Evolutionary conservation across 495 filamentous ascomycete genomes (phyloP).

Genomic region (Amorphotheca resinae): DNA sequence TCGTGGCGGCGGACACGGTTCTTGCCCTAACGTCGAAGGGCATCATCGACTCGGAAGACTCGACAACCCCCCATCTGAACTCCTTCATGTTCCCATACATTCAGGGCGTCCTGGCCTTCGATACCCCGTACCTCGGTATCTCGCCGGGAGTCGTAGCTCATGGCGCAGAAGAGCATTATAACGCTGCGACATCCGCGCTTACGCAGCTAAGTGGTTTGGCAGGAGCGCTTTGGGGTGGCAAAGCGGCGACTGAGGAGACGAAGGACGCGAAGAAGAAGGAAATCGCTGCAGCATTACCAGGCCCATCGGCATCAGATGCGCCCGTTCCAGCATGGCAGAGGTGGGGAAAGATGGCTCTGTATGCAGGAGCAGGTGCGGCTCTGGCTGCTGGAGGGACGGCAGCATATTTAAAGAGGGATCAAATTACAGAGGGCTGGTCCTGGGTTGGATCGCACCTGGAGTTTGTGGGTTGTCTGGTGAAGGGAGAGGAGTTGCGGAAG

Average conservation of each 20-base stretch:
- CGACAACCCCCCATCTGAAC: conserved; percentile 8
- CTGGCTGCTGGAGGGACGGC: conserved; percentile 80
- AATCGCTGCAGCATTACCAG: conserved; percentile 24
- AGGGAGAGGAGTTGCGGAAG: conserved; percentile 59
- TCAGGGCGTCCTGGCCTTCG: conserved; percentile 82
- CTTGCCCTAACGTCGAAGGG: conserved; percentile 33
- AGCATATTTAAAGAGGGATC: conserved; percentile 71
- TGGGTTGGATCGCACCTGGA: conserved; percentile 92
- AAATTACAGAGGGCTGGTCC: conserved; percentile 44
- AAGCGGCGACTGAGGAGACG: conserved; percentile 10
- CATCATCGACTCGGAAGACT: conserved; percentile 25
- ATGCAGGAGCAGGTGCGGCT: conserved; percentile 67
- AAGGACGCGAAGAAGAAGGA: conserved; percentile 12
- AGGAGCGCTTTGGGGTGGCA: conserved; percentile 23
- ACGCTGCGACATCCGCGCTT: conserved; percentile 56
- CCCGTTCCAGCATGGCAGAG: conserved; percentile 33
- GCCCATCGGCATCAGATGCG: conserved; percentile 25
- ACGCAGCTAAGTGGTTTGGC: conserved; percentile 41
- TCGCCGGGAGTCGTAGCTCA: conserved; percentile 81
- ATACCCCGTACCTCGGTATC: conserved; percentile 89
- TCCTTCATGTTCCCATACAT: conserved; percentile 47
- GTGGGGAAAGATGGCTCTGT: conserved; percentile 77
- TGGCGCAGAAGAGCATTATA: conserved; percentile 75
- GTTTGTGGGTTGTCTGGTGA: conserved; percentile 80
- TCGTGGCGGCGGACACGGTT: conserved; percentile 82